phyloP scores from a whole-genome alignment of 2,329 filamentous ascomycete genomes.

The Xylaria sp. region DNA sequence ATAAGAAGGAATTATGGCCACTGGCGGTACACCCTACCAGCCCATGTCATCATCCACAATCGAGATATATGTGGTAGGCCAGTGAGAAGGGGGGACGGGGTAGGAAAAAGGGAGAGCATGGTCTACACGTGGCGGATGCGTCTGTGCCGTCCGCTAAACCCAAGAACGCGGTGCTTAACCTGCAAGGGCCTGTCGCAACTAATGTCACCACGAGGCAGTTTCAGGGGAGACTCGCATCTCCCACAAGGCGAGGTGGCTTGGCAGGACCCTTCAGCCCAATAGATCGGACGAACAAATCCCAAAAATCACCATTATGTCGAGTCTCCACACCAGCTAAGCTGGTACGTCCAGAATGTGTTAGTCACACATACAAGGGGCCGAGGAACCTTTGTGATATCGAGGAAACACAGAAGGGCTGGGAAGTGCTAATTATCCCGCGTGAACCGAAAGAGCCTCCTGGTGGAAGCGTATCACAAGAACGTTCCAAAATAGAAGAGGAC shows the following conservation, averaged over 20 bases:
- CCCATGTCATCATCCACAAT: too few relatives aligned
- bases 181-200: background rate
- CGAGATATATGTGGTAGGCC: too few relatives aligned
- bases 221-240: background rate
- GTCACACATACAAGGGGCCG: background rate
- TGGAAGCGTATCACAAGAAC: background rate
- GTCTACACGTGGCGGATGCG: background rate
- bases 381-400: background rate
- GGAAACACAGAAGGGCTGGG: background rate
- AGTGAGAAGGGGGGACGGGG: too few relatives aligned
- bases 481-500: background rate
- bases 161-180: background rate
- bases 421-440: background rate
- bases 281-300: background rate
- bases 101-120: background rate
- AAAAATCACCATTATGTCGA: background rate
- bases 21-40: too few relatives aligned
- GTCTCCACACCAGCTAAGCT: background rate
- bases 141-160: too few relatives aligned
- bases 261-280: background rate
- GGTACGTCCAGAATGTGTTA: too few relatives aligned
- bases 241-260: background rate
- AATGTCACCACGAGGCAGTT: background rate
- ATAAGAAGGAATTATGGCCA: too few relatives aligned
- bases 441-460: background rate